Conservation (phyloP, 148 eudicot genomes). For the Nepenthes gracilis region DNA sequence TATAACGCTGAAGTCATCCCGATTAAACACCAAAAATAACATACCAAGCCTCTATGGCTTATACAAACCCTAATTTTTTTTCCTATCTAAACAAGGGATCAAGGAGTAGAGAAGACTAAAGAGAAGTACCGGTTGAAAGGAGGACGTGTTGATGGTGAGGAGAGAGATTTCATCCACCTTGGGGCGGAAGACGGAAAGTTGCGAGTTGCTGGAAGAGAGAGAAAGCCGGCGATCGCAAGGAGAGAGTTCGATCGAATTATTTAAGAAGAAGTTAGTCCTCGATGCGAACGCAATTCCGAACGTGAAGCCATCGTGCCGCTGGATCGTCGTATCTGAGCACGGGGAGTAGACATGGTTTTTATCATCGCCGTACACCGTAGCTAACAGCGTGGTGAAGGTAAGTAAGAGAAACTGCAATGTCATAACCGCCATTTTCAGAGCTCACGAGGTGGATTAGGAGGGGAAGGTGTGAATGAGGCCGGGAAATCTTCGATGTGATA, state of each 20-base stretch:
- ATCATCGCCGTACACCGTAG: constrained; percentile 13
- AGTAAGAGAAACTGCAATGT: constrained; percentile 4
- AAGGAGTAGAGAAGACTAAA: no score
- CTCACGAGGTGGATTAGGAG: no score
- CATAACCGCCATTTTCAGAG: constrained; percentile 22
- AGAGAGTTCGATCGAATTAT: constrained; percentile 35
- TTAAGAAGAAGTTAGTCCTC: constrained; percentile 25
- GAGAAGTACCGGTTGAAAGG: constrained; percentile 36
- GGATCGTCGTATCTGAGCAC: constrained; percentile 43
- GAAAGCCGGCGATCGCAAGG: constrained; percentile 57
- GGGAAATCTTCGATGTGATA: no score
- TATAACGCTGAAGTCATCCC: no score
- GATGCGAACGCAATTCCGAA: constrained; percentile 48
- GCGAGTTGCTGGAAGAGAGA: constrained; percentile 31
- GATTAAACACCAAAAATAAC: no score
- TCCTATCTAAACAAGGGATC: no score
- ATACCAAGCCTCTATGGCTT: no score
- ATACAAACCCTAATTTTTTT: no score
- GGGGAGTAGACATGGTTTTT: constrained; percentile 45
- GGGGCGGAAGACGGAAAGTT: constrained; percentile 55
- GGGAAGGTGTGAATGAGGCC: no score
- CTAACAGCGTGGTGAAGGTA: constrained; percentile 4
- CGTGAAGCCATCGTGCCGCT: constrained; percentile 48
- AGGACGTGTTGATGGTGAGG: constrained; percentile 50
- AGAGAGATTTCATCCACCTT: constrained; percentile 77